These are phyloP conservation scores for Puccinia polysora DNA, from an alignment of 1,284 basidiomycete genomes.

Conservation along the genomic window DNA sequence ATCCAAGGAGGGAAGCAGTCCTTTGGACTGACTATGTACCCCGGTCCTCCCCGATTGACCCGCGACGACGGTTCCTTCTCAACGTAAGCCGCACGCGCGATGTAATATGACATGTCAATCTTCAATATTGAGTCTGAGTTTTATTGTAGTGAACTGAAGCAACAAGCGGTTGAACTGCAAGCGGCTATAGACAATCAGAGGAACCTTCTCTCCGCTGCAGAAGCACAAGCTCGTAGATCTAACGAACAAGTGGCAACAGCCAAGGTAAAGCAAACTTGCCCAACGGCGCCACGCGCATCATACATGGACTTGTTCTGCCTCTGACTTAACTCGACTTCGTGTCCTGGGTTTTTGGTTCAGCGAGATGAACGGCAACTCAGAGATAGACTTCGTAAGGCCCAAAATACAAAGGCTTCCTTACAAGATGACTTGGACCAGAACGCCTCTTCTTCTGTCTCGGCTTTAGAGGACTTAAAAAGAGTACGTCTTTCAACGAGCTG, in stretches of 20 bases:
- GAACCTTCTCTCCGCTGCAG: constrained; percentile 21
- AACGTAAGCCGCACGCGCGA: constrained; percentile 8
- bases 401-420: constrained; percentile 54
- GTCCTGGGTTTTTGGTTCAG: not conserved
- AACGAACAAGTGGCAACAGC: not conserved
- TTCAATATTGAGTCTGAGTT: not conserved
- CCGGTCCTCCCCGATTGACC: constrained; percentile 52
- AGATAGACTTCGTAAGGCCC: constrained; percentile 46
- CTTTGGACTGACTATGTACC: constrained; percentile 53
- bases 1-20: constrained; percentile 60
- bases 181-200: not conserved
- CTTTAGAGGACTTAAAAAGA: constrained; percentile 59
- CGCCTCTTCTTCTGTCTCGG: constrained; percentile 66
- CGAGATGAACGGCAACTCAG: constrained; percentile 9
- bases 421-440: constrained; percentile 67
- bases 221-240: not conserved
- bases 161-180: not conserved
- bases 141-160: not conserved
- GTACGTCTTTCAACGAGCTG: not conserved
- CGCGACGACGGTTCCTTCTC: constrained; percentile 49
- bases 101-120: no score
- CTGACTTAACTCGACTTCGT: not conserved
- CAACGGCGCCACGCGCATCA: not conserved
- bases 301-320: not conserved
- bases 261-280: constrained; percentile 18